These are phyloP conservation scores for Wickerhamomyces sydowiorum DNA, from an alignment of 805 yeast genomes.

Conservation along the genomic window DNA sequence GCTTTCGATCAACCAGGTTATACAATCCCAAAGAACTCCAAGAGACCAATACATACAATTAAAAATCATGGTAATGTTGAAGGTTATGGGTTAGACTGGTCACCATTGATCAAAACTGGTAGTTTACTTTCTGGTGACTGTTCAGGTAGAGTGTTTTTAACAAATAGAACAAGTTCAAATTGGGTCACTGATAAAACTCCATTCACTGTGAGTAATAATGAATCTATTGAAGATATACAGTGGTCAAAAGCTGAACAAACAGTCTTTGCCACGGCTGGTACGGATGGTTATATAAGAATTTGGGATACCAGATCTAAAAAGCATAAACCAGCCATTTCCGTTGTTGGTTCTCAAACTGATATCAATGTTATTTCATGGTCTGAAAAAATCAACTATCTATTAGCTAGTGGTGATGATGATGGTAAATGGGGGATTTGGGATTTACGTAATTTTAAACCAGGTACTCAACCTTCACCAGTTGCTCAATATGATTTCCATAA, in stretches of 20 bases:
- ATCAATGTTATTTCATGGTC: conserved; percentile 97
- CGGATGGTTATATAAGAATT: conserved; percentile 85
- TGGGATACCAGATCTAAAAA: conserved; percentile 97
- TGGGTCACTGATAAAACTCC: conserved; percentile 89
- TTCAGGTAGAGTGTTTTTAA: conserved; percentile 74
- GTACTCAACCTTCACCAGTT: conserved; percentile 60
- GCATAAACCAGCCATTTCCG: conserved; percentile 85
- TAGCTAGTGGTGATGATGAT: conserved; percentile 96
- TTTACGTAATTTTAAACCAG: conserved; percentile 71
- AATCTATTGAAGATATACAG: conserved; percentile 93
- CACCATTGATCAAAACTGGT: conserved; percentile 77
- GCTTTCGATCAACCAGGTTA: conserved; percentile 89
- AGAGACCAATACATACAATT: conserved; percentile 78
- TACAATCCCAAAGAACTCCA: conserved; percentile 67
- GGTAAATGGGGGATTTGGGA: conserved; percentile 99
- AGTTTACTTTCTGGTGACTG: conserved; percentile 84
- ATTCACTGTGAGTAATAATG: conserved; percentile 51
- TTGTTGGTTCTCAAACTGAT: conserved; percentile 73
- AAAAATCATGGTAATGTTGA: conserved; percentile 89
- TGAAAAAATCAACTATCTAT: conserved; percentile 72
- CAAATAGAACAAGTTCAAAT: conserved; percentile 66
- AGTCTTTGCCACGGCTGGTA: conserved; percentile 92
- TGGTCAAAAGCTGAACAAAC: conserved; percentile 92
- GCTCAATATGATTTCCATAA: conserved; percentile 95
- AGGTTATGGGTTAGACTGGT: conserved; percentile 97